Conservation (phyloP, 2,329 filamentous ascomycete genomes). For the Chaetomiaceae sp. region DNA sequence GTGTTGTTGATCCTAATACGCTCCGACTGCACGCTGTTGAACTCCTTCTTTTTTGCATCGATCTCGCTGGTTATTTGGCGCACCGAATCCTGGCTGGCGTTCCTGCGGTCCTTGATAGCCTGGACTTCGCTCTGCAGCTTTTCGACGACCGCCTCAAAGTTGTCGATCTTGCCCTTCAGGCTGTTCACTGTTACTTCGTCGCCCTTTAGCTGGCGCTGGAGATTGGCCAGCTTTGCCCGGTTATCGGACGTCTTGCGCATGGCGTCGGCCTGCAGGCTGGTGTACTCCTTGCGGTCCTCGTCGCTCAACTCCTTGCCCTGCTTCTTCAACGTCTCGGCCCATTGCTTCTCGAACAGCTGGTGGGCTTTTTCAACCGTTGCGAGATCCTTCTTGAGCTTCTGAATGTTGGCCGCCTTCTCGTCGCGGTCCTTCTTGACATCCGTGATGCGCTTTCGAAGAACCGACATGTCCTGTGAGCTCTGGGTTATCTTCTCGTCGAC, state of each 20-base stretch:
- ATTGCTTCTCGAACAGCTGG: slow-evolving; percentile 81
- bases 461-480: slow-evolving; percentile 65
- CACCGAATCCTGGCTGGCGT: slow-evolving; percentile 56
- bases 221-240: slow-evolving; percentile 76
- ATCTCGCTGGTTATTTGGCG: slow-evolving; percentile 73
- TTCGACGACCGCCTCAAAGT: slow-evolving; percentile 66
- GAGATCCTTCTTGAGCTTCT: slow-evolving; percentile 75
- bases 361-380: slow-evolving; percentile 85
- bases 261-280: slow-evolving; percentile 76
- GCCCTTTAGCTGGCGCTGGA: slow-evolving; percentile 84
- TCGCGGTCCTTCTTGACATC: slow-evolving; percentile 73
- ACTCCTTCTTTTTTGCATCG: slow-evolving; percentile 82
- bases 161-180: slow-evolving; percentile 82
- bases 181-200: slow-evolving; percentile 89
- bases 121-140: slow-evolving; percentile 69
- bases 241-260: slow-evolving; percentile 77
- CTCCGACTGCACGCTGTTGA: slow-evolving; percentile 80
- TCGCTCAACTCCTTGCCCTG: slow-evolving; percentile 83
- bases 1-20: slow-evolving; percentile 75
- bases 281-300: slow-evolving; percentile 85
- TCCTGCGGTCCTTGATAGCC: slow-evolving; percentile 64
- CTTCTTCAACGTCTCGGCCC: slow-evolving; percentile 77
- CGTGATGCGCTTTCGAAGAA: slow-evolving; percentile 62
- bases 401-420: slow-evolving; percentile 61
- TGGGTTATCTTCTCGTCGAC: slow-evolving; percentile 89